These are phyloP conservation scores for Polyporus arcularius DNA, from an alignment of 768 basidiomycete genomes.

Conservation along the genomic window DNA sequence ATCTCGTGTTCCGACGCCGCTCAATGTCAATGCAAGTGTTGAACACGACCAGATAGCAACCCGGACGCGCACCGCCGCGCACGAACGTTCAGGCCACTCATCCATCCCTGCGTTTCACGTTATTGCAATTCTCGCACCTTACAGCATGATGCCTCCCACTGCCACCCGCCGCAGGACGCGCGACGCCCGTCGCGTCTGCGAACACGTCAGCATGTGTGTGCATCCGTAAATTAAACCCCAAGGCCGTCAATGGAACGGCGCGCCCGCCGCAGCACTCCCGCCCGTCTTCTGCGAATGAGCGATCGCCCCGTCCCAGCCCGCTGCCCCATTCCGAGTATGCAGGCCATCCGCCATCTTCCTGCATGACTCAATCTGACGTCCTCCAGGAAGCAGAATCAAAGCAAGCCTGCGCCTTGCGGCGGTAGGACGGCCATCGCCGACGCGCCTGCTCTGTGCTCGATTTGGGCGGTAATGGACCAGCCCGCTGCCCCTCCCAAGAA, in stretches of 20 bases:
- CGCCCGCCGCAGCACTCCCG: neutral
- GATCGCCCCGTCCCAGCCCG: neutral
- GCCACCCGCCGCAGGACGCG: neutral
- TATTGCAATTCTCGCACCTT: neutral
- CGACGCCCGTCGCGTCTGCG: neutral
- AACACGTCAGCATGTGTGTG: neutral
- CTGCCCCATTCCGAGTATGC: neutral
- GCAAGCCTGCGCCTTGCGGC: neutral
- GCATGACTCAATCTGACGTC: neutral
- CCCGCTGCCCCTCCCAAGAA: too few relatives aligned
- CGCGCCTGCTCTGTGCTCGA: neutral
- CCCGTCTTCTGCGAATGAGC: neutral
- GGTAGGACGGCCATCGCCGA: neutral
- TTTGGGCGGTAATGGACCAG: too few relatives aligned
- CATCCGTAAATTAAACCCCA: neutral
- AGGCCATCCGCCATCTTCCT: neutral
- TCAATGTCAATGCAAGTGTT: neutral
- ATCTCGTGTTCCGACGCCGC: neutral
- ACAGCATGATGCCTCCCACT: neutral
- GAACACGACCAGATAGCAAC: neutral
- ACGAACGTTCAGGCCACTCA: neutral
- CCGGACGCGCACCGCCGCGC: neutral
- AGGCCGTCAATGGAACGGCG: neutral
- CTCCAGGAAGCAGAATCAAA: neutral
- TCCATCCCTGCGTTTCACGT: neutral